These are phyloP conservation scores for Colletotrichum salicis DNA, from an alignment of 2,329 filamentous ascomycete species.

Conservation along the genomic window DNA sequence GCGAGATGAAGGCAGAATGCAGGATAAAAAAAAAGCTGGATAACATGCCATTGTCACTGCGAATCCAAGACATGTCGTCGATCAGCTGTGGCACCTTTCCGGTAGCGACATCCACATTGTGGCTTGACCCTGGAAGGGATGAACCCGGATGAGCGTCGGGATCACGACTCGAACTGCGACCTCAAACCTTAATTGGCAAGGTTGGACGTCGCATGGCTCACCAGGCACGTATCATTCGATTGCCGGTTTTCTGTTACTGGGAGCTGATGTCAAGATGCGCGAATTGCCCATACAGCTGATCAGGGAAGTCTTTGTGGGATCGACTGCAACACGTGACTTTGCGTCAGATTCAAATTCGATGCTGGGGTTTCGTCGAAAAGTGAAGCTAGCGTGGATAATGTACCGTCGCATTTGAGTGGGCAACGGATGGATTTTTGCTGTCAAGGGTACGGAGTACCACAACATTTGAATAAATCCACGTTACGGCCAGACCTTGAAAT, in stretches of 20 bases:
- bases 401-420: neutral
- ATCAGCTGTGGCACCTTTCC: conserved; percentile 24
- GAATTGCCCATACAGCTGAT: neutral
- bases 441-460: too few species aligned
- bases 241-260: neutral
- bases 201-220: neutral
- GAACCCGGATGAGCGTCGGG: conserved; percentile 9
- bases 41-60: too few species aligned
- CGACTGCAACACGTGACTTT: neutral
- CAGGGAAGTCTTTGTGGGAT: neutral
- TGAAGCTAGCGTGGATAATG: neutral
- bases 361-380: too few species aligned
- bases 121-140: conserved; percentile 28
- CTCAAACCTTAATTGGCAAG: conserved; percentile 16
- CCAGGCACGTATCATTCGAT: neutral
- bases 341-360: neutral
- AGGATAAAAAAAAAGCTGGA: neutral
- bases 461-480: neutral
- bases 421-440: neutral
- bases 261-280: neutral
- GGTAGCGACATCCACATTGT: conserved; percentile 32
- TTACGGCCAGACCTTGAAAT: neutral
- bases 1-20: neutral
- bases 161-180: conserved; percentile 1
- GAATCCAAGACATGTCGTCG: conserved; percentile 25